These are phyloP conservation scores for Clarireedia sp. DNA, from an alignment of 2,329 filamentous ascomycete genomes.

Conservation along the genomic window DNA sequence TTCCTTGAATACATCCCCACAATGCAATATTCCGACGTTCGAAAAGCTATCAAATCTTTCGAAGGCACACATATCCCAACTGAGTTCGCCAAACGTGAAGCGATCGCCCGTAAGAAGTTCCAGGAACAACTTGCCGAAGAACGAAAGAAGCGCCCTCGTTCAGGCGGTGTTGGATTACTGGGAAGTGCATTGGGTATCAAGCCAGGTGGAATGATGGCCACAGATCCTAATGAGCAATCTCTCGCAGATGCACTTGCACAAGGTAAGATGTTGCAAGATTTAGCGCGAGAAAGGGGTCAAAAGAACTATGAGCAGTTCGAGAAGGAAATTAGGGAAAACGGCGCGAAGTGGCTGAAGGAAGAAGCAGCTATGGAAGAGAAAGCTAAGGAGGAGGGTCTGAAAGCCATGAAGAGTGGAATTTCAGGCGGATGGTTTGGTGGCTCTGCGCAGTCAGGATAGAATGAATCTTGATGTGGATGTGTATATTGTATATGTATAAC, in stretches of 20 bases:
- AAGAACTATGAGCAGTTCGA: slow-evolving; percentile 85
- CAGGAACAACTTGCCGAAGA: slow-evolving; percentile 67
- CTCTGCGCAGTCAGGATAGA: not conserved
- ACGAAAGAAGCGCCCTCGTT: slow-evolving; percentile 50
- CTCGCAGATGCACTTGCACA: slow-evolving; percentile 72
- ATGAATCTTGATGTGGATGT: not conserved
- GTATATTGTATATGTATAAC: not conserved
- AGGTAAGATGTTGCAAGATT: slow-evolving; percentile 95
- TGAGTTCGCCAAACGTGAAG: slow-evolving; percentile 85
- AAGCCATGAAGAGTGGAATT: slow-evolving; percentile 79
- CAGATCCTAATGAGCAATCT: slow-evolving; percentile 51
- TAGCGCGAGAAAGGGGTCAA: slow-evolving; percentile 85
- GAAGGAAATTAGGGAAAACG: slow-evolving; percentile 85
- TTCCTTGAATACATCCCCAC: slow-evolving; percentile 97
- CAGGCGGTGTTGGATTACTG: slow-evolving; percentile 58
- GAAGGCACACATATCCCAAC: slow-evolving; percentile 81
- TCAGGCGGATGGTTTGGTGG: slow-evolving; percentile 43
- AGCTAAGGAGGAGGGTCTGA: slow-evolving; percentile 82
- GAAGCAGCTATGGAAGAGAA: slow-evolving; percentile 84
- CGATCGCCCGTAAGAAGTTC: slow-evolving; percentile 76
- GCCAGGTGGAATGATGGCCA: slow-evolving; percentile 49
- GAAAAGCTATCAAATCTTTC: slow-evolving; percentile 78
- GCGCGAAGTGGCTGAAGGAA: slow-evolving; percentile 92
- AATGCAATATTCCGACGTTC: slow-evolving; percentile 84
- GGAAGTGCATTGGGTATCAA: slow-evolving; percentile 73